Evolutionary conservation across 805 yeast species (phyloP).

Genomic region (Candida krabiensis): DNA sequence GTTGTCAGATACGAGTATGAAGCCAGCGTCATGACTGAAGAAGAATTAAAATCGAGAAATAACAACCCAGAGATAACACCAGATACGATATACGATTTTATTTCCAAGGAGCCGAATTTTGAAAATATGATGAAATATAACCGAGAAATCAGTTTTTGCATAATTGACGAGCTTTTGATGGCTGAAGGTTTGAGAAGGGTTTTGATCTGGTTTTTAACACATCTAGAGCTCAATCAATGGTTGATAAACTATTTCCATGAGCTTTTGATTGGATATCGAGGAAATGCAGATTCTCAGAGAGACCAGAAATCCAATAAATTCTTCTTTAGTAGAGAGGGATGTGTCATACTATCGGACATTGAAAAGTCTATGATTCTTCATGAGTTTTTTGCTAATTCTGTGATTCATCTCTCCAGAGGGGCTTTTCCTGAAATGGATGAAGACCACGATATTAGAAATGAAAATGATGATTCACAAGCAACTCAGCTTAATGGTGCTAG

Average conservation of each 20-base stretch:
- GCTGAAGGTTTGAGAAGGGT: constrained; percentile 62
- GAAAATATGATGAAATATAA: constrained; percentile 50
- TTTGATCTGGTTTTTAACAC: constrained; percentile 68
- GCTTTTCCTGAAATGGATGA: constrained; percentile 24
- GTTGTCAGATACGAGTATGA: constrained; percentile 39
- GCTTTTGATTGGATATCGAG: constrained; percentile 56
- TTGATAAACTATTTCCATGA: constrained; percentile 65
- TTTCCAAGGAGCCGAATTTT: constrained; percentile 46
- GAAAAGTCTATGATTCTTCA: constrained; percentile 69
- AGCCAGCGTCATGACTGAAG: constrained; percentile 22
- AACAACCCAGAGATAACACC: constrained; percentile 41
- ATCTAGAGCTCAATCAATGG: constrained; percentile 53
- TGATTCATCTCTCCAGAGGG: constrained; percentile 42
- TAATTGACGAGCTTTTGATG: constrained; percentile 74
- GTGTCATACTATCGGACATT: constrained; percentile 51
- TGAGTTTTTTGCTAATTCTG: constrained; percentile 62
- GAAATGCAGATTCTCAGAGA: constrained; percentile 27
- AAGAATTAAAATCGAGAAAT: constrained; percentile 13
- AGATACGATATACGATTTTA: constrained; percentile 48
- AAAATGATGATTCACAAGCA: constrained; percentile 9
- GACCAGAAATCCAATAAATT: constrained; percentile 21
- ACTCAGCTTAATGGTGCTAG: constrained; percentile 21
- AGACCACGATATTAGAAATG: constrained; percentile 7
- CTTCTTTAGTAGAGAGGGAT: constrained; percentile 58
- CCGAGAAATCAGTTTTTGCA: constrained; percentile 50